Evolutionary conservation across 1,284 basidiomycete species (phyloP), one percentile per base, ranked within the genome.

Genomic region (Rhodotorula sp.): DNA sequence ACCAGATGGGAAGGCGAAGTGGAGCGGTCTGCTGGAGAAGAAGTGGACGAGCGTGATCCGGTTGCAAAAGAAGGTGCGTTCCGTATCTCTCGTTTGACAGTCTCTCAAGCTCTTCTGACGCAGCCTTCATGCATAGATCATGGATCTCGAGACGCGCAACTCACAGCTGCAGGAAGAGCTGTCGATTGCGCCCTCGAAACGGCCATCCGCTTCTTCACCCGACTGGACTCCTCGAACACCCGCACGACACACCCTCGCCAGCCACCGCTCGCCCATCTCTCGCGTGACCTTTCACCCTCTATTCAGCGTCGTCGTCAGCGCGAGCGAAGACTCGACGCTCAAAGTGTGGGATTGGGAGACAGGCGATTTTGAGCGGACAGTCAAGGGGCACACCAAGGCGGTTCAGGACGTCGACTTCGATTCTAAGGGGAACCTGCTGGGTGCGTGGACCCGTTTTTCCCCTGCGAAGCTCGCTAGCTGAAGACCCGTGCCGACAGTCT

Each of bases 291-390:
- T 95, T 79, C 92, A 95, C 79, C 93, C 92, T 0, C 84, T 87
- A 39, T 94, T 91, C 82, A 91, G 88, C 51, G 83, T 90, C 22
- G 80, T 94, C 44, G 92, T 90, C 17, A 90, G 88, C 39, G 91
- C 91, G 9, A 90, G 89, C 75, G 92, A 94, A 78, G 92, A 95
- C 78, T 84, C 90, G 48, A 92, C 88, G 3, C 86, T 94, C 76
- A 94, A 94, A 82, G 87, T 95, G 61, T 94, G 92, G 92, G 92
- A 95, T 79, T 95, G 92, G 92, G 92, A 95, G 79, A 90, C 90
- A 49, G 92, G 92, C 34, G 92, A 94, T 74, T 90, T 94, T 77
- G 93, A 95, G 80, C 82, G 90, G 68, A 94, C 93, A 13, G 82
- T 95, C 68, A 95, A 94, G 81, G 91, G 92, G 0, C 92, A 95